A percentile compares a stretch with the other conserved stretches of the same genome.
phyloP scores from a whole-genome alignment of 2,329 filamentous ascomycete species.

The Colletotrichum sublineola region DNA sequence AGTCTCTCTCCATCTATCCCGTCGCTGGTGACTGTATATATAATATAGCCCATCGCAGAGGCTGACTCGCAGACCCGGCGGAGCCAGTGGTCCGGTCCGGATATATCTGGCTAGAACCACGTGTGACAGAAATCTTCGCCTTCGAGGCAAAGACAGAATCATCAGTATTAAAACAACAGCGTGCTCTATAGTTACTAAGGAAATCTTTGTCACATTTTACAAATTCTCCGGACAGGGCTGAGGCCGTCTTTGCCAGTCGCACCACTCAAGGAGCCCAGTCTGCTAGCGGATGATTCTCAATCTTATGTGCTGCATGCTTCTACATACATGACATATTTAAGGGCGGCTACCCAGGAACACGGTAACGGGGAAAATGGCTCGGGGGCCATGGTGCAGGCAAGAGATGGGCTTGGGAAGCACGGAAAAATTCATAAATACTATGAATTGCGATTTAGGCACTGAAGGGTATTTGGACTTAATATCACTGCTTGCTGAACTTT shows the following conservation, averaged over 20 bases:
- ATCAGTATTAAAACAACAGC: not conserved
- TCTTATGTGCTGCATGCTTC: not conserved
- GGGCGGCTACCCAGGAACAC: not conserved
- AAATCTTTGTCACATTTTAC: not conserved
- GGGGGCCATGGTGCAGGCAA: not conserved
- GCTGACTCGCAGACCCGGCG: too few relatives aligned
- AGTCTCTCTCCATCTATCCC: too few relatives aligned
- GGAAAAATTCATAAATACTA: not conserved
- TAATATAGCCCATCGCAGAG: too few relatives aligned
- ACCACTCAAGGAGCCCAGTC: not conserved
- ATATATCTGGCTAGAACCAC: too few relatives aligned
- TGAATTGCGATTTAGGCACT: not conserved
- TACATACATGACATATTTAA: not conserved
- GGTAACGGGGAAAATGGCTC: not conserved
- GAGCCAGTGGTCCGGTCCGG: too few relatives aligned
- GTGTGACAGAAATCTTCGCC: too few relatives aligned
- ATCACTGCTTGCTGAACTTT: not conserved
- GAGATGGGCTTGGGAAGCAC: not conserved
- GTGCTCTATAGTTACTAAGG: not conserved
- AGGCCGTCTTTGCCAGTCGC: not conserved
- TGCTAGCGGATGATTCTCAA: too few relatives aligned
- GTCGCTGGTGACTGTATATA: too few relatives aligned
- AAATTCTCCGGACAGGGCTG: not conserved
- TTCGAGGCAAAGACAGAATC: not conserved
- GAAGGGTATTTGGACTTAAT: not conserved